Conservation (phyloP, 306 rosid species). For the Cicer yamashitae region DNA sequence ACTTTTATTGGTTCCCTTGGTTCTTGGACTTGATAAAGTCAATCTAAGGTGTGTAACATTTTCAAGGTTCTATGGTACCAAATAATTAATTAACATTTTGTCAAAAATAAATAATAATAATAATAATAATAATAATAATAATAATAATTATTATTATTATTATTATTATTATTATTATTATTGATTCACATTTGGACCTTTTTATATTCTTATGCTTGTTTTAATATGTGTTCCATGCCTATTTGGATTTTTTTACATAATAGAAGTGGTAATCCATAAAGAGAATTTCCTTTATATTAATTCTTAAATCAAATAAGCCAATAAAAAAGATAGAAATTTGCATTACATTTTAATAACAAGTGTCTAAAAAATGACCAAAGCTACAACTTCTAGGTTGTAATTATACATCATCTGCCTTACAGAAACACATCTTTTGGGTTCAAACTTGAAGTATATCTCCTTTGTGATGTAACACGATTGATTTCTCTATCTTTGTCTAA, state of each 20-base stretch:
- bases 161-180: too few relatives aligned
- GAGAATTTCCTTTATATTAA: slow-evolving; percentile 1
- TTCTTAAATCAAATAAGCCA: slow-evolving; percentile 30
- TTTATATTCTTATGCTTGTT: not conserved
- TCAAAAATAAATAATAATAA: too few relatives aligned
- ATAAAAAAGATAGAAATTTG: not conserved
- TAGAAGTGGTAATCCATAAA: slow-evolving; percentile 7
- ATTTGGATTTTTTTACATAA: slow-evolving; percentile 10
- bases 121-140: too few relatives aligned
- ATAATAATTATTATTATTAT: too few relatives aligned
- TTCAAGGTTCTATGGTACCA: slow-evolving; percentile 33
- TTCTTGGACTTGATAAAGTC: slow-evolving; percentile 96
- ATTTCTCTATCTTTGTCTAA: slow-evolving; percentile 4
- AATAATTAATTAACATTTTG: slow-evolving; percentile 8
- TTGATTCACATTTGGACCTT: not conserved
- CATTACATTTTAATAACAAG: not conserved
- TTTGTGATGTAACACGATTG: slow-evolving; percentile 2
- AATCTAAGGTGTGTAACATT: slow-evolving; percentile 74
- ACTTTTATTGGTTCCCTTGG: slow-evolving; percentile 94
- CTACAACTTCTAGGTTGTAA: slow-evolving; percentile 17
- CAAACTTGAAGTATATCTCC: slow-evolving; percentile 16
- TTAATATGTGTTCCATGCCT: not conserved
- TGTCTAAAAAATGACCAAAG: slow-evolving; percentile 34
- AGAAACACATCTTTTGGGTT: not conserved
- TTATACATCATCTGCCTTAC: not conserved